Base-by-base conservation (phyloP, 2,329 filamentous ascomycete species). In the Fusarium mangiferae region DNA sequence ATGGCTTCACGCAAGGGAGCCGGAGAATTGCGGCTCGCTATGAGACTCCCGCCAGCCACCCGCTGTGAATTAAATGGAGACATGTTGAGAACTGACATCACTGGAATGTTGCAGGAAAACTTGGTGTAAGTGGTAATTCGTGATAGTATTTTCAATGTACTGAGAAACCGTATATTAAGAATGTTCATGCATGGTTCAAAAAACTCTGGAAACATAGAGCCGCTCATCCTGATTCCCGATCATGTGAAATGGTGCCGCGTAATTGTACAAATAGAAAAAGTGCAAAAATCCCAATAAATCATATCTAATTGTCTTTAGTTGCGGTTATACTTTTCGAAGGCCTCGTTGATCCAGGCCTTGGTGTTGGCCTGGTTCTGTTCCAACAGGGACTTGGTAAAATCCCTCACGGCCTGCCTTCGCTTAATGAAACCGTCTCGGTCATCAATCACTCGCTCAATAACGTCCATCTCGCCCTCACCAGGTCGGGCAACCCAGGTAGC, bases 391-490 rank as follows among this genome's bases (percentile, higher is more conserved):
- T 62, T 48, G 42, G 65, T 46, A 7, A 70, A n/a, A 52, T 77
- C 68, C 44, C 71, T 63, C 28, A 76, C 64, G 6, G 71, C 57
- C 22, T 74, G 44, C 62, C 75, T 69, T 65, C 72, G 73, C 62
- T 77, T 72, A 14, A 64, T 20, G 36, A 68, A 79, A 12, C 70
- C 77, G 1, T 70, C 75, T 28, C 69, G 62, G 51, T 79, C 70
- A 46, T 66, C 62, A 26, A 79, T 73, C 9, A 77, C 72, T 24
- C 78, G 60, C 73, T 73, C 65, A 24, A 79, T 73, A n/a, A 71
- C 69, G 48, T 79, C 78, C 70, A 79, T 75, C 66, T 79, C 78
- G 35, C 66, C 71, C 68, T 79, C 78, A 6, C 73, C 77, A 3
- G 66, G 54, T 41, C 74, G 60, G 30, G 75, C 64, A 8, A 78